Base-by-base conservation (phyloP, 257 asterid genomes). In the Linderniella brevidens region DNA sequence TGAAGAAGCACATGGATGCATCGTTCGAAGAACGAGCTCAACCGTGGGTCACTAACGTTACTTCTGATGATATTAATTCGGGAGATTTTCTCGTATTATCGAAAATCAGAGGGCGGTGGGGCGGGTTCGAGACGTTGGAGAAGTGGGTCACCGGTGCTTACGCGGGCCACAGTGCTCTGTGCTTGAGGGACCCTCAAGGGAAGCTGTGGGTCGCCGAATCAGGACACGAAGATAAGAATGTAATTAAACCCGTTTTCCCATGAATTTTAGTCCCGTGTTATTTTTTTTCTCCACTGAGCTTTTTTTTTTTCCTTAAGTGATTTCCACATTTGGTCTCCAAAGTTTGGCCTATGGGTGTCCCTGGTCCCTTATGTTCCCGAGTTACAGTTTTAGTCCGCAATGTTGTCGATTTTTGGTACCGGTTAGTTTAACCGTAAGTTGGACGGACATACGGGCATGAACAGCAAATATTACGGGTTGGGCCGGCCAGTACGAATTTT, bases 121-220 rank as follows among this genome's bases (percentile, higher is more conserved):
- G 97, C 42, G 97, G 78, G 40, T 79, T 87, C 49, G 93, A 87
- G 81, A 77, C 97, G 17, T 50, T 80, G 4, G 97, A 87, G 69
- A 87, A 83, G 68, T 83, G 95, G 93, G 86, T 78, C 42, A 83
- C 80, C 1, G 93, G 95, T 10, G 55, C 95, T 52, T 83, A 79
- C 73, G 95, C 88, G 17, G 93, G 97, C 46, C 95, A 87, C 46
- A 50, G 83, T 4, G 92, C 93, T 57, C 93, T 83, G 52, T 87
- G 88, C 66, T 67, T 83, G 56, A 71, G 83, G 69, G 97, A 87
- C 49, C 54, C 82, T 1, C 68, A 75, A 42, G 93, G 93, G 54
- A 75, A 75, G 58, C 73, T 87, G 41, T 83, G 92, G 93, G 97
- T 87, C 57, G 88, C 81, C 35, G 97, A 87, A 64, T 83, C 95